Percentiles rank a stretch among this genome's conserved stretches.
These are phyloP conservation scores for Pseudogymnoascus sp. DNA, from an alignment of 2,329 filamentous ascomycete species.

Conservation along the genomic window DNA sequence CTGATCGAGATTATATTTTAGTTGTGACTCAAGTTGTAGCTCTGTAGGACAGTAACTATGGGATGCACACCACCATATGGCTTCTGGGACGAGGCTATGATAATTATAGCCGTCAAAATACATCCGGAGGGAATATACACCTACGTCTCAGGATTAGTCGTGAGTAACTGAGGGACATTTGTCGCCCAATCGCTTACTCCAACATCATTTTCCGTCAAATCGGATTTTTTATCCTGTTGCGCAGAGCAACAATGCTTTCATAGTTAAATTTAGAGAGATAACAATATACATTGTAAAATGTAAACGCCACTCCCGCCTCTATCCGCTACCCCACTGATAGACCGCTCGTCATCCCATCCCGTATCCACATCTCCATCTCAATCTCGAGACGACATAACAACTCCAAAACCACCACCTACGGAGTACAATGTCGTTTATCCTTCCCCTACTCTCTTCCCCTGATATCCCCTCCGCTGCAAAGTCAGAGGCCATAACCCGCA, in stretches of 20 bases:
- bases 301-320: background rate
- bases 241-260: background rate
- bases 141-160: background rate
- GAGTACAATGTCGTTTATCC: background rate
- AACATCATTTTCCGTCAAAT: background rate
- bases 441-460: background rate
- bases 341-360: background rate
- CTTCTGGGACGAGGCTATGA: background rate
- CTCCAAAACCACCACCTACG: background rate
- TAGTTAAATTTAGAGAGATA: background rate
- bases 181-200: background rate
- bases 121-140: background rate
- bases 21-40: no score
- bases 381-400: background rate
- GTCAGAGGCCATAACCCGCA: conserved; percentile 16
- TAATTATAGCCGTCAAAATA: background rate
- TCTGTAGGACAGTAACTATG: no score
- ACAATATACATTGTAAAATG: background rate
- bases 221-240: background rate
- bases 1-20: no score
- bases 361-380: background rate
- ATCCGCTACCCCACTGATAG: background rate
- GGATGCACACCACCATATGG: no score
- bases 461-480: background rate
- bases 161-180: background rate